Base-by-base conservation (phyloP, 208 protist species). In the Acanthamoeba divionensis region DNA sequence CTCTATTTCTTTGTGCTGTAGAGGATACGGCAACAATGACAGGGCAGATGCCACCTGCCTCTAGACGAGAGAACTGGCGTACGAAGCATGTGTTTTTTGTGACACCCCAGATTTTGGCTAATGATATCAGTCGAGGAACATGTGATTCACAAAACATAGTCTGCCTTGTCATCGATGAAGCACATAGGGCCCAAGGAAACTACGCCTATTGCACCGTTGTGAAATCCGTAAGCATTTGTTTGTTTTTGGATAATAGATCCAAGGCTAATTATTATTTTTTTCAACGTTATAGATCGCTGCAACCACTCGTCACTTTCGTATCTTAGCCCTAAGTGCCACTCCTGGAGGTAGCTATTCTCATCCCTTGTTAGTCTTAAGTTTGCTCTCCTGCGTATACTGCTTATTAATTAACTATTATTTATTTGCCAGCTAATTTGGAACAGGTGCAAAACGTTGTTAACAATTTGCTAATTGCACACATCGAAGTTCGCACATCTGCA, bases 121-220 rank as follows among this genome's bases (percentile, higher is more conserved):
- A 95, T 45, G 95, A 97, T 77, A 83, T 96, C 24, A 88, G 63
- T 71, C 9, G 52, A 13, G 71, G 45, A 6, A 52, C 66, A 7
- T 90, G 47, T 38, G 65, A 86, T 9, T 66, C 90, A 1, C 54
- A 57, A 1, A 24, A 57, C 0, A 93, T 97, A 41, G 89, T 95
- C 21, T 94, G 91, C 48, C 45, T 97, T 0, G 94, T 97, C 2
- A n/a, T 96, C 0, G 96, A 97, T 83, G 96, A 97, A 62, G 94
- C 95, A n/a, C 96, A 97, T 71, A 66, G 91, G 10, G 95, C 95
- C 1, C 75, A 69, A 9, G 93, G 93, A 21, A 85, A 95, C 50
- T 63, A 93, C 47, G 89, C 94, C 0, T 97, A 96, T 80, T 93
- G 90, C 45, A 21, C 21, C 2, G 57, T 95, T 0, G 65, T 96